Percentiles rank a stretch among this genome's conserved stretches.
These are phyloP conservation scores for Pterothamnion heteromorphum DNA, from an alignment of 31 red algal genomes.

Conservation along the genomic window DNA sequence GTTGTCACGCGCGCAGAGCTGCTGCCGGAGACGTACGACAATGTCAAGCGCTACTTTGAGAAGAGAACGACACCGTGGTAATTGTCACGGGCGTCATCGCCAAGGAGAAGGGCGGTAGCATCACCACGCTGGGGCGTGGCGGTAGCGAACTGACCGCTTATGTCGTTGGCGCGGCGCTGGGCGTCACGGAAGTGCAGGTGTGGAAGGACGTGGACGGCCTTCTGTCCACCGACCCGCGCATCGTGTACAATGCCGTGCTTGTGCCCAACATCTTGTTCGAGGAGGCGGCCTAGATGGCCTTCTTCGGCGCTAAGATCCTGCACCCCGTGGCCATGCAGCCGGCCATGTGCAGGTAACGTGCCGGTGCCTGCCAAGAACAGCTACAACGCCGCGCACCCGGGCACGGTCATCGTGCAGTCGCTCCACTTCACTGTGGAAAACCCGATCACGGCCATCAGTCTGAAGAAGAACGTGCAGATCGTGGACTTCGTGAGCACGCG, in stretches of 20 bases:
- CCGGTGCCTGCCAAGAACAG: conserved; percentile 93
- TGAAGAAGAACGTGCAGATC: conserved; percentile 79
- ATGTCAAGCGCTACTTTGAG: conserved; percentile 63
- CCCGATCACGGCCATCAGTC: conserved; percentile 82
- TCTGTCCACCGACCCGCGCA: conserved; percentile 83
- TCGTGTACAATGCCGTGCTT: conserved; percentile 70
- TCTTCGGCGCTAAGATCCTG: conserved; percentile 92
- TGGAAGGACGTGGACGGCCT: conserved; percentile 98
- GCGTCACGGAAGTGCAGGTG: conserved; percentile 81
- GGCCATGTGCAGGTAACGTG: conserved; percentile 72
- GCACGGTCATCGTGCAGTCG: conserved; percentile 71
- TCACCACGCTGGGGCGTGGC: conserved; percentile 88
- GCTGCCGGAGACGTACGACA: conserved; percentile 50
- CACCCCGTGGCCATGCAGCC: conserved; percentile 96
- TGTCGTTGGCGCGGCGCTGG: conserved; percentile 77
- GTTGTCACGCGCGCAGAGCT: conserved; percentile 79
- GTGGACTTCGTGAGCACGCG: conserved; percentile 86
- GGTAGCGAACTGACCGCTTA: conserved; percentile 84
- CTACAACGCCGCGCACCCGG: conserved; percentile 85
- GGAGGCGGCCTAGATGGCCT: conserved; percentile 93
- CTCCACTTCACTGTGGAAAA: conserved; percentile 33
- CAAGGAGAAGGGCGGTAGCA: conserved; percentile 73
- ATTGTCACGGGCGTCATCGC: conserved; percentile 92
- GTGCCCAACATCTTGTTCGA: conserved; percentile 72
- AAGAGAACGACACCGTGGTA: conserved; percentile 54